Evolutionary conservation across 2,329 filamentous ascomycete species (phyloP), one percentile per base, ranked within the genome.

Genomic region (Trichophyton benhamiae): DNA sequence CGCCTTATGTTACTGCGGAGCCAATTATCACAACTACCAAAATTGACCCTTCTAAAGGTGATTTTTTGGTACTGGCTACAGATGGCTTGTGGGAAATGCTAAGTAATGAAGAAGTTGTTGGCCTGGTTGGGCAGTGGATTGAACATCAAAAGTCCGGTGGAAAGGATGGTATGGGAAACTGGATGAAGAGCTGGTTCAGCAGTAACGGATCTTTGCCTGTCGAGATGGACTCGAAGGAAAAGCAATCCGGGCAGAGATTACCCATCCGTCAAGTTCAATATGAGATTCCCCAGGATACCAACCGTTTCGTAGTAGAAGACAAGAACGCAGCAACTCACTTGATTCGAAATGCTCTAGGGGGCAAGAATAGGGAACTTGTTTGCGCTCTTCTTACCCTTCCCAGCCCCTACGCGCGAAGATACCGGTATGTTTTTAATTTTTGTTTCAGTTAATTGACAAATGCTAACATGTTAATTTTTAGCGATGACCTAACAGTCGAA

Each of bases 61-160:
- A 99, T 72, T 99, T 99, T 69, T 80, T 99, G 11, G 92, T 99
- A 64, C 86, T 99, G 80, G 94, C 94, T 22, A 96, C 94, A 0
- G 94, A 99, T 71, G 94, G 94, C 3, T 81, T 99, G 0, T 99
- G 94, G 94, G 94, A 99, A 76, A 97, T 97, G 94, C 81, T 99
- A 64, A 96, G 90, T 57, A 99, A 97, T 69, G 94, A 99, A 72
- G 94, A 99, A 77, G 94, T 96, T 0, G 88, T 99, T 58, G 94
- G 94, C 0, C 83, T 99, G 1, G 94, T 99, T 3, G 95, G 92
- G 15, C 90, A 95, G 74, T 99, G 94, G 94, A 84, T 99, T 57
- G 94, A 99, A 73, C 84, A 83, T 22, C 88, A 96, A 67, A 65
- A 73, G 59, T 65, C 74, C 66, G 65, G 72, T 63, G 73, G 70